Evolutionary conservation across 345 rosid species (phyloP).

Genomic region (Eucalyptus pauciflora): DNA sequence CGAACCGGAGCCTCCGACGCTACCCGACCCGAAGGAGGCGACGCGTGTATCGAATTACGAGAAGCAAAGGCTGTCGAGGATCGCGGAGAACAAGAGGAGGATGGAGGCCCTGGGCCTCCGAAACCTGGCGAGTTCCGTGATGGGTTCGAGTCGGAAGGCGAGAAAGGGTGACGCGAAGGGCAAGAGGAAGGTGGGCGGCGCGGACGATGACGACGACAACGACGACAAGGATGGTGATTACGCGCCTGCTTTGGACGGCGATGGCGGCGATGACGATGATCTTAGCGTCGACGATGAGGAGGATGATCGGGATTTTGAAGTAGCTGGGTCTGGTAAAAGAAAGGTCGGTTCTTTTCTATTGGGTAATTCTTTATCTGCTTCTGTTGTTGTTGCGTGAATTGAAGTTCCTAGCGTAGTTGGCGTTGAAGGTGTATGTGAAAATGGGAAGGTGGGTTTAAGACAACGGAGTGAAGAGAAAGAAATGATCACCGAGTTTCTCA

Average conservation of each 20-base stretch:
- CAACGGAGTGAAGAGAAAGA: background rate
- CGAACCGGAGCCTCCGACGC: conserved; percentile 5
- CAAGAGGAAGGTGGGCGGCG: conserved; percentile 19
- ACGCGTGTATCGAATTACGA: conserved; percentile 39
- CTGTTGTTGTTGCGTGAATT: background rate
- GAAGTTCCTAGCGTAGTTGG: background rate
- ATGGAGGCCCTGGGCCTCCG: conserved; percentile 74
- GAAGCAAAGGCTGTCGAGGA: conserved; percentile 61
- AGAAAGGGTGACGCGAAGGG: conserved; percentile 7
- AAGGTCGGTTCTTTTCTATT: background rate
- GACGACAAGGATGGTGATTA: conserved; percentile 62
- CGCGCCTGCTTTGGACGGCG: conserved; percentile 22
- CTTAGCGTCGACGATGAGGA: conserved; percentile 5
- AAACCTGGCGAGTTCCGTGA: conserved; percentile 39
- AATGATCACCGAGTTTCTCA: background rate
- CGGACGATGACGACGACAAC: background rate
- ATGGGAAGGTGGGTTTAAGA: background rate
- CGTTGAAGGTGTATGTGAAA: background rate
- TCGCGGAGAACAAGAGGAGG: conserved; percentile 68
- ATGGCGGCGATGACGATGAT: conserved; percentile 1
- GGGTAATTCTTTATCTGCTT: background rate
- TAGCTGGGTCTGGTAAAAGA: conserved; percentile 15
- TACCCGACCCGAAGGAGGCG: background rate
- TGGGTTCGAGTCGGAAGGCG: conserved; percentile 12
- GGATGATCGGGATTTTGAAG: conserved; percentile 11